Evolutionary conservation across 2,329 filamentous ascomycete species (phyloP).

Genomic region (Cordyceps tenuipes): DNA sequence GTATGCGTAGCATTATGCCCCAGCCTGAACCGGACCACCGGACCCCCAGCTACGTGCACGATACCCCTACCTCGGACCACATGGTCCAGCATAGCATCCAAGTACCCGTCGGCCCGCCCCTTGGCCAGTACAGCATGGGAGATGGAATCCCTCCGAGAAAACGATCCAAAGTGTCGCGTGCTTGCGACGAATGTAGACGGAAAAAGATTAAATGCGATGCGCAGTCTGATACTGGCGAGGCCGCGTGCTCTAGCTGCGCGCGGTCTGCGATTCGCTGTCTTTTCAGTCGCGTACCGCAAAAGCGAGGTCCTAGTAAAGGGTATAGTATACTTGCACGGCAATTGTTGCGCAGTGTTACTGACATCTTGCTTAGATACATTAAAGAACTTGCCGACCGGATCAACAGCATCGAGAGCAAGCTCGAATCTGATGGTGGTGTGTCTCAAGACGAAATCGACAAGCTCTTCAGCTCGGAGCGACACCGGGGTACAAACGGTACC

Average conservation of each 20-base stretch:
- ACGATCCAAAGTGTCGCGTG: constrained; percentile 77
- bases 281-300: constrained; percentile 82
- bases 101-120: constrained; percentile 28
- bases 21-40: constrained; percentile 32
- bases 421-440: constrained; percentile 43
- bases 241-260: constrained; percentile 73
- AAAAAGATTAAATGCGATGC: constrained; percentile 91
- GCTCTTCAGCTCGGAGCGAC: constrained; percentile 27
- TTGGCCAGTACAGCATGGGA: constrained; percentile 31
- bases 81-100: constrained; percentile 30
- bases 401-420: constrained; percentile 71
- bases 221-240: constrained; percentile 61
- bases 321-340: constrained; percentile 28
- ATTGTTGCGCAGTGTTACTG: neutral
- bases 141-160: constrained; percentile 63
- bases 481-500: constrained; percentile 23
- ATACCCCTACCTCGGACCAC: constrained; percentile 27
- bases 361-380: constrained; percentile 56
- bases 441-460: constrained; percentile 40
- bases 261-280: constrained; percentile 69
- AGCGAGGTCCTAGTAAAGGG: constrained; percentile 83
- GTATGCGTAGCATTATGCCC: constrained; percentile 36
- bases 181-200: constrained; percentile 80
- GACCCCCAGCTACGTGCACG: constrained; percentile 29
- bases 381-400: constrained; percentile 84